Conservation (phyloP, 169 alveolate species). For the Babesia bovis region DNA sequence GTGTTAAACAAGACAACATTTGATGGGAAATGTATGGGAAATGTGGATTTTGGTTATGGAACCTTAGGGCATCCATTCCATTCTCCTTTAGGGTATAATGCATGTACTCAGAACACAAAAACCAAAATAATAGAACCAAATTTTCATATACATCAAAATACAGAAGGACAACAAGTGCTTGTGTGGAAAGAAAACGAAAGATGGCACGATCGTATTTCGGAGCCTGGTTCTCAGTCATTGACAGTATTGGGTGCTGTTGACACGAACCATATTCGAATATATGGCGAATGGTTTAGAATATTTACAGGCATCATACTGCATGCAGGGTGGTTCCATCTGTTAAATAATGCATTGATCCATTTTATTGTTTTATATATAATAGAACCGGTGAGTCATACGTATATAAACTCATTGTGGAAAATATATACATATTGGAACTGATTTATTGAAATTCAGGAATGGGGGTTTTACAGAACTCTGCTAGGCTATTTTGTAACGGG, state of each 20-base stretch:
- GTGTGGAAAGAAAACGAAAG: not conserved
- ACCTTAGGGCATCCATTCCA: not conserved
- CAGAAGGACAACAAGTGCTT: not conserved
- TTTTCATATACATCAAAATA: not conserved
- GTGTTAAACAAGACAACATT: conserved; percentile 19
- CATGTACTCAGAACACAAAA: conserved; percentile 4
- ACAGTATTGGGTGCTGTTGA: conserved; percentile 18
- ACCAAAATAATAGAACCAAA: not conserved
- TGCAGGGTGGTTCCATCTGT: conserved; percentile 30
- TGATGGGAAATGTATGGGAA: conserved; percentile 16
- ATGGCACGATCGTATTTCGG: not conserved
- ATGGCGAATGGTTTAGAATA: conserved; percentile 36
- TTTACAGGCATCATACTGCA: conserved; percentile 9
- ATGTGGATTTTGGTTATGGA: not conserved
- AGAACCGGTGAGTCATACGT: conserved; percentile 23
- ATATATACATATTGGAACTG: not conserved
- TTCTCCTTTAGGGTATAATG: conserved; percentile 26
- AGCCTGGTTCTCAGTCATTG: conserved; percentile 4
- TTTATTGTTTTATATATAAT: conserved; percentile 8
- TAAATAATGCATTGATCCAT: conserved; percentile 12
- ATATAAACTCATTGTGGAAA: not conserved
- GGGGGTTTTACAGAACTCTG: conserved; percentile 18
- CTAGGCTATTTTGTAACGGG: conserved; percentile 21
- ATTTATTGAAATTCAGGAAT: conserved; percentile 4
- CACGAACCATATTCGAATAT: conserved; percentile 13